These are phyloP conservation scores for Epichloe typhina DNA, from an alignment of 2,329 filamentous ascomycete species.

Conservation along the genomic window DNA sequence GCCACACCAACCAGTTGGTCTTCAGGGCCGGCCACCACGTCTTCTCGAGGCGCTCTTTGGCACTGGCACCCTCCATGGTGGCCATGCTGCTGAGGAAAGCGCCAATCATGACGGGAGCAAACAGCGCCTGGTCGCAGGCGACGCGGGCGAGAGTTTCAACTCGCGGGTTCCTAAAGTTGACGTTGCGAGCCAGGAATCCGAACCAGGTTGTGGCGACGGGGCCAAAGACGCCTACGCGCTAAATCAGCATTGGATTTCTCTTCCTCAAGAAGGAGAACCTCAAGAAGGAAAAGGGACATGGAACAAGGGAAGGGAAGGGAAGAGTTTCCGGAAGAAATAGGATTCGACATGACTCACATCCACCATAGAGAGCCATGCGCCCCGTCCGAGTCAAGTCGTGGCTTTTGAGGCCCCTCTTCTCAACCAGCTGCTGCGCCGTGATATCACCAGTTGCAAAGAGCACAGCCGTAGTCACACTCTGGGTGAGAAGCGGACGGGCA, in stretches of 20 bases:
- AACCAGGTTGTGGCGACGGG: conserved; percentile 84
- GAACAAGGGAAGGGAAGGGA: not conserved
- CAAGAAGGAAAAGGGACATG: too few relatives aligned
- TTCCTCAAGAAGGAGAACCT: not conserved
- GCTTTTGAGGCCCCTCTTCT: conserved; percentile 61
- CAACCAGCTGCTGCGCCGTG: conserved; percentile 82
- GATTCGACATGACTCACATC: conserved; percentile 42
- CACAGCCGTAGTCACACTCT: conserved; percentile 79
- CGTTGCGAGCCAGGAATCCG: conserved; percentile 57
- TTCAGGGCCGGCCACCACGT: conserved; percentile 60
- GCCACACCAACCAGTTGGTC: conserved; percentile 85
- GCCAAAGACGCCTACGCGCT: conserved; percentile 57
- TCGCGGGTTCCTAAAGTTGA: conserved; percentile 51
- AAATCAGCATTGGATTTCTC: not conserved
- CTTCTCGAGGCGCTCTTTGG: conserved; percentile 53
- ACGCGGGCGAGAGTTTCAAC: conserved; percentile 63
- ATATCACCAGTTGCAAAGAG: conserved; percentile 88
- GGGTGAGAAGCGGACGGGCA: conserved; percentile 73
- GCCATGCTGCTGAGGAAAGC: conserved; percentile 79
- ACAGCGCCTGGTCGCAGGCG: conserved; percentile 65
- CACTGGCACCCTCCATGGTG: conserved; percentile 53
- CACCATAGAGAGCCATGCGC: conserved; percentile 71
- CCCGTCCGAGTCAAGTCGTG: conserved; percentile 63
- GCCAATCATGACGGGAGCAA: conserved; percentile 72
- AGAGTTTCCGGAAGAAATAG: not conserved